These are phyloP conservation scores for Ceratobasidium sp. DNA, from an alignment of 1,284 basidiomycete genomes.

Conservation along the genomic window DNA sequence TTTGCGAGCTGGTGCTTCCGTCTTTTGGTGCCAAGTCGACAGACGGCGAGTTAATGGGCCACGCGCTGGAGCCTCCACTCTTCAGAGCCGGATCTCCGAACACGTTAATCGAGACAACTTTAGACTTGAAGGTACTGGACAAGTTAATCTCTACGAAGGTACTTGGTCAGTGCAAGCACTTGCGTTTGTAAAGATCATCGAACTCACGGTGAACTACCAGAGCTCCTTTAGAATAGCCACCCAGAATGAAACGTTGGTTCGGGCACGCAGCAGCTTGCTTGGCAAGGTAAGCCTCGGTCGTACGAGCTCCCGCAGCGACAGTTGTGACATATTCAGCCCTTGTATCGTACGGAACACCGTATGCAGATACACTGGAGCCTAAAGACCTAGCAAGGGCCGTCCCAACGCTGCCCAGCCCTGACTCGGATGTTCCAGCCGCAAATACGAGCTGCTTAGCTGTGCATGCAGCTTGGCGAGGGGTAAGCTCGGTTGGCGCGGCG, in stretches of 20 bases:
- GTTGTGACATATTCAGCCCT: conserved; percentile 13
- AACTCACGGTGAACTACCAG: conserved; percentile 4
- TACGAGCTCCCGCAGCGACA: neutral
- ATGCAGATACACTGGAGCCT: too few relatives aligned
- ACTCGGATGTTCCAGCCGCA: conserved; percentile 19
- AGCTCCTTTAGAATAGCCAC: conserved; percentile 32
- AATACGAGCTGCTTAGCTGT: neutral
- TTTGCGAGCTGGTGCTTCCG: too few relatives aligned
- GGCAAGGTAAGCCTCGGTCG: neutral
- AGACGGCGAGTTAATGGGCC: too few relatives aligned
- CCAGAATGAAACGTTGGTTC: too few relatives aligned
- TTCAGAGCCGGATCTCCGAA: conserved; percentile 29
- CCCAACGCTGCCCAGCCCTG: too few relatives aligned
- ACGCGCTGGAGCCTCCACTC: too few relatives aligned
- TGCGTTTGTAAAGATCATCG: too few relatives aligned
- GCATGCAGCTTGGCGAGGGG: conserved; percentile 12
- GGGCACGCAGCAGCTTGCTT: neutral
- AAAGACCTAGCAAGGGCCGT: too few relatives aligned
- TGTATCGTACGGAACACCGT: conserved; percentile 26
- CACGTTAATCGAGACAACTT: conserved; percentile 8
- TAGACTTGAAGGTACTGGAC: conserved; percentile 5
- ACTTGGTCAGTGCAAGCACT: too few relatives aligned
- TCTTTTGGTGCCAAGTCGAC: too few relatives aligned
- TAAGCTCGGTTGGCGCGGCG: neutral
- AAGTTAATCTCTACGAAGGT: too few relatives aligned